A percentile compares a stretch with the other conserved stretches of the same genome.
These are phyloP conservation scores for Angomonas ambiguus DNA, from an alignment of 208 protist genomes.

Conservation along the genomic window DNA sequence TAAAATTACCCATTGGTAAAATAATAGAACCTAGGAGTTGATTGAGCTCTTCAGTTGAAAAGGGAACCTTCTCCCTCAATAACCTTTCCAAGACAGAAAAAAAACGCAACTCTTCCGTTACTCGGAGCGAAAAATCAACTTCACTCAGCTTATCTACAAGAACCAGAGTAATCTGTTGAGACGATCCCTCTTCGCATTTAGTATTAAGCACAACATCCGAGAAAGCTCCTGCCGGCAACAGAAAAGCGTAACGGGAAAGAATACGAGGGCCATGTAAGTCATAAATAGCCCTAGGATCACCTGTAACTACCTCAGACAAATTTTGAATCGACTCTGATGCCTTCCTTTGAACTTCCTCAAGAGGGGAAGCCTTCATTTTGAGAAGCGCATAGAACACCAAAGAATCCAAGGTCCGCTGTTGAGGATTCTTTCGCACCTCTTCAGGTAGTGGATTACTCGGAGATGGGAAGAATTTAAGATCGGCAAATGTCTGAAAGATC, in stretches of 20 bases:
- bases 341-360: conserved; percentile 28
- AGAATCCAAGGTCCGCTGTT: conserved; percentile 76
- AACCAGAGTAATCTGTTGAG: conserved; percentile 39
- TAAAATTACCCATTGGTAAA: conserved; percentile 57
- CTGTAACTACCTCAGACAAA: conserved; percentile 65
- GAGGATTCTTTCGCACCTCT: conserved; percentile 36
- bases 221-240: conserved; percentile 71
- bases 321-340: conserved; percentile 29
- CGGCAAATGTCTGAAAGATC: conserved; percentile 39
- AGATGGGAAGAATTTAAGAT: conserved; percentile 53
- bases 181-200: conserved; percentile 17
- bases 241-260: conserved; percentile 48
- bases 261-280: conserved; percentile 52
- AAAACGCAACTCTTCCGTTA: conserved; percentile 77
- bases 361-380: conserved; percentile 40
- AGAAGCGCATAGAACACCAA: conserved; percentile 75
- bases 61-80: conserved; percentile 37
- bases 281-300: conserved; percentile 55
- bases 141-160: conserved; percentile 64
- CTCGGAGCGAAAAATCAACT: conserved; percentile 60
- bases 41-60: conserved; percentile 33
- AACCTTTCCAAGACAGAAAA: conserved; percentile 69
- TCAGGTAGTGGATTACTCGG: conserved; percentile 46
- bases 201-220: conserved; percentile 58
- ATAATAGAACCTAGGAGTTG: conserved; percentile 66